Evolutionary conservation across 2,329 filamentous ascomycete genomes (phyloP).

Genomic region (Aureobasidium sp.): DNA sequence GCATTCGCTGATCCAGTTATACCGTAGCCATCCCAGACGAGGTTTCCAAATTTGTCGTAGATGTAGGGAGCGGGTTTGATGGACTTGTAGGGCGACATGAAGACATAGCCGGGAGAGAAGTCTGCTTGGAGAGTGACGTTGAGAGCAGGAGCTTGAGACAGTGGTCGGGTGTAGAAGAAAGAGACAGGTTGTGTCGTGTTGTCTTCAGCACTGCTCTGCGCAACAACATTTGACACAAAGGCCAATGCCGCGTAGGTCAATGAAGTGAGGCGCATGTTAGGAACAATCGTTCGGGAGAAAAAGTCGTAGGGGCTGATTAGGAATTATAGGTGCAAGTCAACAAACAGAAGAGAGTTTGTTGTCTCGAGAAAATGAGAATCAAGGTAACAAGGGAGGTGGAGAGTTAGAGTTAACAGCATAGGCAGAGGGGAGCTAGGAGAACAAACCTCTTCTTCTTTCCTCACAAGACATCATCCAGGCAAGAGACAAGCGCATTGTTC

Average conservation of each 20-base stretch:
- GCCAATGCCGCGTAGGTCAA: neutral
- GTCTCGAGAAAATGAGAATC: neutral
- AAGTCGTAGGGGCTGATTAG: neutral
- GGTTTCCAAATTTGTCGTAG: conserved; percentile 25
- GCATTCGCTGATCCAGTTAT: conserved; percentile 36
- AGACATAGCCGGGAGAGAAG: conserved; percentile 20
- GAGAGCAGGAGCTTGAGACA: conserved; percentile 19
- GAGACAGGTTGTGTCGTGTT: conserved; percentile 19
- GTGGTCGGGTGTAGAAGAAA: conserved; percentile 22
- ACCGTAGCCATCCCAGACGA: conserved; percentile 36
- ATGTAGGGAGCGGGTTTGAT: conserved; percentile 22
- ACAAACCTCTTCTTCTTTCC: neutral
- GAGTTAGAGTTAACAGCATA: conserved; percentile 1
- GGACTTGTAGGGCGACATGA: conserved; percentile 21
- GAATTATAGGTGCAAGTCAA: neutral
- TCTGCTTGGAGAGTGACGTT: conserved; percentile 19
- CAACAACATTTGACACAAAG: neutral
- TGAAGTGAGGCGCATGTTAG: neutral
- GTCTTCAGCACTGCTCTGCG: neutral
- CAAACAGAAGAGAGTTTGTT: neutral
- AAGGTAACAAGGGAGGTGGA: neutral
- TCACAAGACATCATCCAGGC: neutral
- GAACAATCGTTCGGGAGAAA: neutral
- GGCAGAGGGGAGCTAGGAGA: neutral
- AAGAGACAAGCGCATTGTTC: neutral